These are phyloP conservation scores for Rhizophora apiculata DNA, from an alignment of 345 rosid genomes.

Conservation along the genomic window DNA sequence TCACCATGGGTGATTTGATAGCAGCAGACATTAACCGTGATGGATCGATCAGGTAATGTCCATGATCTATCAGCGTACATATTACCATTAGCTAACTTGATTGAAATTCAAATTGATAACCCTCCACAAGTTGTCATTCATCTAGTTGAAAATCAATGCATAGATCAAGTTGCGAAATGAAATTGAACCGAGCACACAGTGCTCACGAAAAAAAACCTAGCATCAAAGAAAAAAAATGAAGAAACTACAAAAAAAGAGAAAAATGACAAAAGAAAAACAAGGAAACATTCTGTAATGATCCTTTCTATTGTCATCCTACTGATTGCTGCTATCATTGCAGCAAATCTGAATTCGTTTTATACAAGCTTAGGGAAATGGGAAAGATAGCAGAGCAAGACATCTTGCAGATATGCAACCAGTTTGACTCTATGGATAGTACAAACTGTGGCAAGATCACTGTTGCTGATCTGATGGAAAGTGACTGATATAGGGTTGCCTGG, in stretches of 20 bases:
- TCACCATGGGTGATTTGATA: slow-evolving; percentile 59
- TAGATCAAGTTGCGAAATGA: too few relatives aligned
- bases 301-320: neutral
- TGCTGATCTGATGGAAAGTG: slow-evolving; percentile 50
- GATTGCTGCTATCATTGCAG: slow-evolving; percentile 39
- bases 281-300: too few relatives aligned
- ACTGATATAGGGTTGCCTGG: neutral
- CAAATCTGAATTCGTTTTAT: slow-evolving; percentile 63
- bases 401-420: slow-evolving; percentile 52
- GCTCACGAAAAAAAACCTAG: too few relatives aligned
- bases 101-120: neutral
- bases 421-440: slow-evolving; percentile 41
- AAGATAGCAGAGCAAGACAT: slow-evolving; percentile 60
- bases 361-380: slow-evolving; percentile 83
- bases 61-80: neutral
- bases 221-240: too few relatives aligned
- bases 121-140: neutral
- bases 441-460: slow-evolving; percentile 56
- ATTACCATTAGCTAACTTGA: too few relatives aligned
- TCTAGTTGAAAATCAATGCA: too few relatives aligned
- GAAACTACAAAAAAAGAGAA: too few relatives aligned
- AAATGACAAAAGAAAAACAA: too few relatives aligned
- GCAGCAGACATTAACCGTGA: slow-evolving; percentile 73
- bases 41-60: slow-evolving; percentile 60
- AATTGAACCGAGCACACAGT: too few relatives aligned